Base-by-base conservation (phyloP, 2,329 filamentous ascomycete genomes). In the Penicillium sp. region DNA sequence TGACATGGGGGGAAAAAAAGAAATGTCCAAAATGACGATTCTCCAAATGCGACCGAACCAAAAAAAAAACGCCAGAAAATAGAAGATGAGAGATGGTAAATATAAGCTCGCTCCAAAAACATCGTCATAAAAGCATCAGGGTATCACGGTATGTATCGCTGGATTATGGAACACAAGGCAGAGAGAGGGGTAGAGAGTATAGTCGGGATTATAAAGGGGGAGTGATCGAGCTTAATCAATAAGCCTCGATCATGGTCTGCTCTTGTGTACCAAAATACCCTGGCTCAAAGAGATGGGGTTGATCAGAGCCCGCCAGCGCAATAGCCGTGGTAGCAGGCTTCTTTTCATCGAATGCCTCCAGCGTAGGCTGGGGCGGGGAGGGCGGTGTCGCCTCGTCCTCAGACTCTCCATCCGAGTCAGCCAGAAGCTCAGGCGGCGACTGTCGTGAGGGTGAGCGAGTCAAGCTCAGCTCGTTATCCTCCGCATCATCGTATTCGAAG, bases 331-430 rank as follows among this genome's bases (percentile, higher is more conserved):
- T 75, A 57, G 72, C 74, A 64, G 74, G 63, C 62, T 85, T 78
- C 78, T 87, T 84, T 66, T 84, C 80, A 45, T 82, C 78, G 69
- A 91, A 89, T 41, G 81, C 76, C 59, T 84, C 79, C 53, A 91
- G 77, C 36, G 81, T 73, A 29, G 82, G 63, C 61, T 75, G 70
- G 47, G 85, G 83, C 38, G 88, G 88, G 60, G 88, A 90, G 21
- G 87, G 88, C 8, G 89, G 89, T 85, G 90, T 79, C 48, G 81
- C 78, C 65, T 90, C 87, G 75, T 92, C 89, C 67, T 91, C 89
- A 57, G 86, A 87, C 2, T 81, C 77, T 7, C 77, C 79, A 61
- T 88, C 88, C 60, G 83, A 84, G 70, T 91, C 89, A 62, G 85
- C 81, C 64, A 87, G 82, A 57, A 91, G 84, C 72, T 90, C 89